Evolutionary conservation across 305 asterid species (phyloP).

Genomic region (Rubia tinctorum): DNA sequence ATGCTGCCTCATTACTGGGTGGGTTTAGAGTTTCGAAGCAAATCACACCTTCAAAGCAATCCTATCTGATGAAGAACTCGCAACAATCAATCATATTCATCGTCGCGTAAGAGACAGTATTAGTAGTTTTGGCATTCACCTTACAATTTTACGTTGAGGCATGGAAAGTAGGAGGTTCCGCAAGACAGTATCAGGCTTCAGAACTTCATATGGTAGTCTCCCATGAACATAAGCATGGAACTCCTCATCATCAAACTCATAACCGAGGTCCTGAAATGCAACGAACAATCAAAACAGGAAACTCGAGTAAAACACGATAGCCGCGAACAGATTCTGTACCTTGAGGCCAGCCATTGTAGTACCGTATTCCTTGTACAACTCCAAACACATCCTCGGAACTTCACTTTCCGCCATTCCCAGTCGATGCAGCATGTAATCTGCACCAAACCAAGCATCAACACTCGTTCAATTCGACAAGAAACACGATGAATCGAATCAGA

Average conservation of each 20-base stretch:
- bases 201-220: conserved; percentile 64
- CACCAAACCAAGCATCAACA: neutral
- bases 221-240: conserved; percentile 88
- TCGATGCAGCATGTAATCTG: conserved; percentile 69
- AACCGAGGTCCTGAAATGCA: conserved; percentile 54
- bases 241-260: conserved; percentile 69
- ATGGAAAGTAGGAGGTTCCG: conserved; percentile 71
- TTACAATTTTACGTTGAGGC: conserved; percentile 79
- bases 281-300: neutral
- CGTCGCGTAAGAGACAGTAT: neutral
- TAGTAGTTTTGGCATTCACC: conserved; percentile 7
- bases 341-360: conserved; percentile 96
- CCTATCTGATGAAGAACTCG: conserved; percentile 50
- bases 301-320: neutral
- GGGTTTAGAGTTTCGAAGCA: conserved; percentile 87
- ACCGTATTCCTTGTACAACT: conserved; percentile 76
- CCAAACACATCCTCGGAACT: conserved; percentile 79
- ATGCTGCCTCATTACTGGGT: neutral
- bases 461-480: neutral
- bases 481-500: conserved; percentile 8
- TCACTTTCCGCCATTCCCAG: conserved; percentile 64
- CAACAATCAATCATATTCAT: neutral
- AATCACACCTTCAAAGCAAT: conserved; percentile 83
- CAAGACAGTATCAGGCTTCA: conserved; percentile 67
- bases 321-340: conserved; percentile 24